These are phyloP conservation scores for Aspergillus latus DNA, from an alignment of 2,329 filamentous ascomycete species.

Conservation along the genomic window DNA sequence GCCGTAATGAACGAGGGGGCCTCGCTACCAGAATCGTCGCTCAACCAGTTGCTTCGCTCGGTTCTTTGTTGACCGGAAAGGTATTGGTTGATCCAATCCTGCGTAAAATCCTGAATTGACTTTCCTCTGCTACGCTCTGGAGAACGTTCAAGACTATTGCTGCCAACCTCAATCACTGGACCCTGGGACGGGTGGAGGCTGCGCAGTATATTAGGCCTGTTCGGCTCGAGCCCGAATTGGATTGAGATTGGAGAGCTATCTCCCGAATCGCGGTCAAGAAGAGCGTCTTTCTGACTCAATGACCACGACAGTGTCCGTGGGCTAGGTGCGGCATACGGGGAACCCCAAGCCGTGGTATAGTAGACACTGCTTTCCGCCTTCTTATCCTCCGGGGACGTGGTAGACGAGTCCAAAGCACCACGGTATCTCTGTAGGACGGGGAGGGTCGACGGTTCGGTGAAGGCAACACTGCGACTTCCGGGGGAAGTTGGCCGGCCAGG, in stretches of 20 bases:
- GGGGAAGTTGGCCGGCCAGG: conserved; percentile 30
- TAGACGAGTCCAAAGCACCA: conserved; percentile 35
- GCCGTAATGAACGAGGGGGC: conserved; percentile 61
- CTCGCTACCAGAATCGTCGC: conserved; percentile 74
- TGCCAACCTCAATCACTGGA: conserved; percentile 24
- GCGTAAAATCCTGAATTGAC: conserved; percentile 61
- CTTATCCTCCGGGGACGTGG: conserved; percentile 43
- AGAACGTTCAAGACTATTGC: conserved; percentile 28
- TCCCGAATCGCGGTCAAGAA: conserved; percentile 39
- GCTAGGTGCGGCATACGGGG: conserved; percentile 73
- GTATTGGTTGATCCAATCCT: conserved; percentile 84
- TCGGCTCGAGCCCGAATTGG: conserved; percentile 26
- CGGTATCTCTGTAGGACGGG: conserved; percentile 36
- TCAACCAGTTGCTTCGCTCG: conserved; percentile 79
- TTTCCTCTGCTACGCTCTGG: conserved; percentile 30
- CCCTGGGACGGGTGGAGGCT: conserved; percentile 27
- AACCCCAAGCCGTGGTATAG: conserved; percentile 85
- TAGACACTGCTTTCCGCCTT: conserved; percentile 53
- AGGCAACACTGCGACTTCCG: conserved; percentile 27
- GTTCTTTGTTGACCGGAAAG: conserved; percentile 68
- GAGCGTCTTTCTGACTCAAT: conserved; percentile 45
- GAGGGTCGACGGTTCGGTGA: conserved; percentile 30
- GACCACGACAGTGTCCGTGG: conserved; percentile 42
- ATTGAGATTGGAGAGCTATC: conserved; percentile 38
- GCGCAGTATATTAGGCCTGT: conserved; percentile 30